Evolutionary conservation across 2,329 filamentous ascomycete species (phyloP), one percentile per base, ranked within the genome.

Genomic region (Ascochyta rabiei): DNA sequence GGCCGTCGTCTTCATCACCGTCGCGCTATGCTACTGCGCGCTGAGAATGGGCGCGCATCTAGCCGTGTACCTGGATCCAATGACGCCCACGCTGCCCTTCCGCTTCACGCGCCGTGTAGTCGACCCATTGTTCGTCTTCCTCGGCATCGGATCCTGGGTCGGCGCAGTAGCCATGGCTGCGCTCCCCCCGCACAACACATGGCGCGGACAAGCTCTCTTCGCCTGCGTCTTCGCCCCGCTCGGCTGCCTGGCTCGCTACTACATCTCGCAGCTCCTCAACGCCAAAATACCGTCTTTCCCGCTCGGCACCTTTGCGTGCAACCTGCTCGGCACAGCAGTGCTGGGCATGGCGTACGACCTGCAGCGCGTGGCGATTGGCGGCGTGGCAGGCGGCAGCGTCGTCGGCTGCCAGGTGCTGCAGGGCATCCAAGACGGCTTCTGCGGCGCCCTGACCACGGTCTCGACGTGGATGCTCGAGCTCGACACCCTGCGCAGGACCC

Each of bases 301-400:
- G 0, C 74, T 97, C 0, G 93, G 93, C 2, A 98, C 93, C 0
- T 96, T 97, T 66, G 76, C 79, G 0, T 91, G 89, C 24, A 98
- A 98, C 67, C 80, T 96, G 4, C 72, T 88, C 13, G 93, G 93
- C 4, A 92, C 90, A 0, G 82, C 82, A 0, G 75, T 96, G 15
- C 74, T 96, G 44, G 92, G 85, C 13, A 87, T 91, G 82, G 84
- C 86, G 26, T 96, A 85, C 79, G 89, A 96, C 68, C 77, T 96
- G 45, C 89, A 91, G 60, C 91, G 91, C 67, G 79, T 84, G 0
- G 54, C 62, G n/a, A 72, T 78, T 1, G 64, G 73, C 6, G 73
- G 69, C 0, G 28, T 72, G 1, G 64, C 70, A 2, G 79, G 78
- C 8, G 79, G 77, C 0, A 74, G 77, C 0, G 31, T 70, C 0